phyloP scores from a whole-genome alignment of 2,329 filamentous ascomycete genomes.

The Fragosphaeria purpurea region DNA sequence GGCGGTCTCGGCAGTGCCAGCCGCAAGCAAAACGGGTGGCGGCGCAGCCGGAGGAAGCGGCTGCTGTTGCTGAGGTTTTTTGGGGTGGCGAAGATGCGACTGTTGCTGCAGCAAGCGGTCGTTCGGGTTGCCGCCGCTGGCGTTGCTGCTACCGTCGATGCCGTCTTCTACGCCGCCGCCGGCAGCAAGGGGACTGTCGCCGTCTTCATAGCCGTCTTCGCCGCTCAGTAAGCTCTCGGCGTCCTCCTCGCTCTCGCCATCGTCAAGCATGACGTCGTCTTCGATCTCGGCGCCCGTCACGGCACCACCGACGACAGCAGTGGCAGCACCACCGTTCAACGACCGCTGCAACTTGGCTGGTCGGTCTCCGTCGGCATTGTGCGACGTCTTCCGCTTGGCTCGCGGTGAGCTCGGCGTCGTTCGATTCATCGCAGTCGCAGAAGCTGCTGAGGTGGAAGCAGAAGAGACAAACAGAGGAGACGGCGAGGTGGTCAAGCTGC shows the following conservation, averaged over 20 bases:
- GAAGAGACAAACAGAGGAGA: neutral
- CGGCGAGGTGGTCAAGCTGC: neutral
- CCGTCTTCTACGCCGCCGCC: neutral
- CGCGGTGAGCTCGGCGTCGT: conserved; percentile 9
- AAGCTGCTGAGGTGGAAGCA: neutral
- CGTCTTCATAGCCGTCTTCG: neutral
- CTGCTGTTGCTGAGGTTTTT: neutral
- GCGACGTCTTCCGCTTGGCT: conserved; percentile 18
- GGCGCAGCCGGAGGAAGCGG: neutral
- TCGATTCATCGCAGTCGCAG: conserved; percentile 15
- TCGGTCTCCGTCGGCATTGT: conserved; percentile 11
- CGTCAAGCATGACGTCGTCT: conserved; percentile 6
- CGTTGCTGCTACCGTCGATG: neutral
- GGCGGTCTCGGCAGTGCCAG: conserved; percentile 20
- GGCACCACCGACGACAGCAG: too few species aligned
- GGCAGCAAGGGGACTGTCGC: neutral
- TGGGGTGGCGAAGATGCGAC: conserved; percentile 1
- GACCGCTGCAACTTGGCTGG: conserved; percentile 18
- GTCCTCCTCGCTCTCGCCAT: neutral
- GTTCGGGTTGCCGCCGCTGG: conserved; percentile 1
- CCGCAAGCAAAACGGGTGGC: conserved; percentile 14
- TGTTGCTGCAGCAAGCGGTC: conserved; percentile 7
- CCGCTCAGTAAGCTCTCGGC: neutral
- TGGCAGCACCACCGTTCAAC: conserved; percentile 10
- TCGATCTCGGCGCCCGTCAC: neutral